Evolutionary conservation across 2,329 filamentous ascomycete genomes (phyloP).

Genomic region (Phaeosphaeria sp.): DNA sequence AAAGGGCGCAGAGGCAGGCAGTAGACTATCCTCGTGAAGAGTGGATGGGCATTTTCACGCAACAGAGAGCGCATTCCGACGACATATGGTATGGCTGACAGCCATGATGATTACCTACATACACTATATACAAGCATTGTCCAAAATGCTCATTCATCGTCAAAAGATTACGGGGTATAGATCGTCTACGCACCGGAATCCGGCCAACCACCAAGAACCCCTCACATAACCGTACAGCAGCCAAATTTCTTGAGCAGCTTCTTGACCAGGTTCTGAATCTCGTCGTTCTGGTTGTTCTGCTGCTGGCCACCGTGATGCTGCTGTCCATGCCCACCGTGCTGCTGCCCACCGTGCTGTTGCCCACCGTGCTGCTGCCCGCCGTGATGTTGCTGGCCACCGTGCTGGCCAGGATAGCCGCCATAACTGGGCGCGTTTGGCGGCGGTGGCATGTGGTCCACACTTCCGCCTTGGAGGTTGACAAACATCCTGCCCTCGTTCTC

Average conservation of each 20-base stretch:
- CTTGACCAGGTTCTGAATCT: conserved; percentile 66
- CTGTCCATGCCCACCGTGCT: background rate
- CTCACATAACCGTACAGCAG: conserved; percentile 78
- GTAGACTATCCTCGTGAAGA: no score
- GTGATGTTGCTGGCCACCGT: conserved; percentile 54
- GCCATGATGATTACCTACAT: background rate
- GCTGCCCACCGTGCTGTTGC: conserved; percentile 36
- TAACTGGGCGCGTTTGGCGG: conserved; percentile 48
- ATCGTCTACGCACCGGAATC: background rate
- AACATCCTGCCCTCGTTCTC: conserved; percentile 90
- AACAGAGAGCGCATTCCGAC: no score
- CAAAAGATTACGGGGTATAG: background rate
- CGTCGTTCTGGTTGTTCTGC: conserved; percentile 56
- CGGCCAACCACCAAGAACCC: background rate
- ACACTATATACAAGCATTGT: background rate
- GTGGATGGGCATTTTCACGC: no score
- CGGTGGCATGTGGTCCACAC: conserved; percentile 51
- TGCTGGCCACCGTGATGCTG: conserved; percentile 37
- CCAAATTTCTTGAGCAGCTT: conserved; percentile 69
- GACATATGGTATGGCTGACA: background rate
- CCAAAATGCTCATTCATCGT: background rate
- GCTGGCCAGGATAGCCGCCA: conserved; percentile 47
- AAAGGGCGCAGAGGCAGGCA: no score
- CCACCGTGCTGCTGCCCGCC: conserved; percentile 42
- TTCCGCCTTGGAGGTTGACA: conserved; percentile 80